phyloP scores from a whole-genome alignment of 106 monocot species.

The Ottelia alismoides region DNA sequence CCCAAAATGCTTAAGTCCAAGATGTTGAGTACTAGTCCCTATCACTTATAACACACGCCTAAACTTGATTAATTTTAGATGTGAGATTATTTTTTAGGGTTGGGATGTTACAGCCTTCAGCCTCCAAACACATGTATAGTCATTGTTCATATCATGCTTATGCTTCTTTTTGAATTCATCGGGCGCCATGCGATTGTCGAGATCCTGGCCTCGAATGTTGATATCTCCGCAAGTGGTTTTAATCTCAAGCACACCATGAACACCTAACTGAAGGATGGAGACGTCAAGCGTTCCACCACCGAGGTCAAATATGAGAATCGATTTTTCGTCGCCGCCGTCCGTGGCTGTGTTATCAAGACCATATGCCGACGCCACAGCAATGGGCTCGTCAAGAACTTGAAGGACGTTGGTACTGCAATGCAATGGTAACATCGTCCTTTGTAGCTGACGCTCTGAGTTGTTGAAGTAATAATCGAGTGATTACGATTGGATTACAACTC shows the following conservation, averaged over 20 bases:
- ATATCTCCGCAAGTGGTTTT: conserved; percentile 12
- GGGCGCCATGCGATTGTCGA: conserved; percentile 15
- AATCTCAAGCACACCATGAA: conserved; percentile 6
- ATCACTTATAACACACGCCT: too few species aligned
- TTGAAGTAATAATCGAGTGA: too few species aligned
- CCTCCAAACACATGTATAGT: too few species aligned
- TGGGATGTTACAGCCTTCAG: too few species aligned
- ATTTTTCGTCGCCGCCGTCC: too few species aligned
- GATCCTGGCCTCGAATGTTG: conserved; percentile 19
- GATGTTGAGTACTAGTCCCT: too few species aligned
- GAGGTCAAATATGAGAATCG: conserved; percentile 19
- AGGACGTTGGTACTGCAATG: conserved; percentile 19
- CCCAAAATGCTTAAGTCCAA: too few species aligned
- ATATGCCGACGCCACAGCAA: conserved; percentile 17
- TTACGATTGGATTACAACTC: too few species aligned
- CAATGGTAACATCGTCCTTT: conserved; percentile 13
- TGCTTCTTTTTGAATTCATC: too few species aligned
- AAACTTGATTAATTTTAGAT: too few species aligned
- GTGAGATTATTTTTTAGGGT: too few species aligned
- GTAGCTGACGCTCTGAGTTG: conserved; percentile 23
- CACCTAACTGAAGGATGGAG: conserved; percentile 8
- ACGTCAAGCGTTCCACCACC: conserved; percentile 72
- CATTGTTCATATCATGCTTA: too few species aligned
- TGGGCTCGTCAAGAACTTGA: conserved; percentile 58
- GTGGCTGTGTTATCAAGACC: conserved; percentile 7